Evolutionary conservation across 139 green algal species (phyloP).

Genomic region (Micractinium conductrix): DNA sequence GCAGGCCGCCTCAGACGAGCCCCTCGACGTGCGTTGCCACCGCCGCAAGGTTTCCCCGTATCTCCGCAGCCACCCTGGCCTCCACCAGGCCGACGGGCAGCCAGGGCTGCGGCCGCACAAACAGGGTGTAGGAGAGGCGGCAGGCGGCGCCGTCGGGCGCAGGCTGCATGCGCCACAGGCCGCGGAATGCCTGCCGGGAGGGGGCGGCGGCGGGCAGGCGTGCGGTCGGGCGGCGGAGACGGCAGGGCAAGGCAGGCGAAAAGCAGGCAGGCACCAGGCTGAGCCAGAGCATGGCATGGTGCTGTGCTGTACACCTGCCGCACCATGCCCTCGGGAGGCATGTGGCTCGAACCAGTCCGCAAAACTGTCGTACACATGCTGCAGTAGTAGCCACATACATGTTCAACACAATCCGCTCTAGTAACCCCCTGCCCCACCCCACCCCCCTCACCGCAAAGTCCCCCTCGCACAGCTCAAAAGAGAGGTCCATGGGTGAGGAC

Average conservation of each 20-base stretch:
- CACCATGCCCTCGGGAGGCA: background rate
- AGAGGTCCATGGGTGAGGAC: constrained; percentile 66
- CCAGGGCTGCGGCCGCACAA: constrained; percentile 78
- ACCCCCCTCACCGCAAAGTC: constrained; percentile 67
- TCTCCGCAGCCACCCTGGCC: constrained; percentile 68
- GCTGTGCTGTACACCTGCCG: no score
- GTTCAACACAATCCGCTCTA: background rate
- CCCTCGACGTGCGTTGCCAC: constrained; percentile 49
- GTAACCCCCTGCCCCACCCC: background rate
- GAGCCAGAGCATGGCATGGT: no score
- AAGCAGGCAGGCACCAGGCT: background rate
- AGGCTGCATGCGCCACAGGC: constrained; percentile 81
- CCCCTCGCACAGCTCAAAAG: constrained; percentile 76
- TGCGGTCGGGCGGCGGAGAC: no score
- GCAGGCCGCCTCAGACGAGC: no score
- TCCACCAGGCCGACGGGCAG: constrained; percentile 78
- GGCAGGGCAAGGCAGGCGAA: background rate
- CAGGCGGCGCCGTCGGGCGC: constrained; percentile 21
- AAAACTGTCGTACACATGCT: no score
- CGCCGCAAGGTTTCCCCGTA: constrained; percentile 71
- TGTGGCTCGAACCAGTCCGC: no score
- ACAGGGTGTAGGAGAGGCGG: constrained; percentile 75
- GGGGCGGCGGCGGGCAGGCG: background rate
- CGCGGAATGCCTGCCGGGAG: constrained; percentile 71
- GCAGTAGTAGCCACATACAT: background rate